These are phyloP conservation scores for Teratosphaeria pseudoeucalypti DNA, from an alignment of 2,329 filamentous ascomycete genomes.

Conservation along the genomic window DNA sequence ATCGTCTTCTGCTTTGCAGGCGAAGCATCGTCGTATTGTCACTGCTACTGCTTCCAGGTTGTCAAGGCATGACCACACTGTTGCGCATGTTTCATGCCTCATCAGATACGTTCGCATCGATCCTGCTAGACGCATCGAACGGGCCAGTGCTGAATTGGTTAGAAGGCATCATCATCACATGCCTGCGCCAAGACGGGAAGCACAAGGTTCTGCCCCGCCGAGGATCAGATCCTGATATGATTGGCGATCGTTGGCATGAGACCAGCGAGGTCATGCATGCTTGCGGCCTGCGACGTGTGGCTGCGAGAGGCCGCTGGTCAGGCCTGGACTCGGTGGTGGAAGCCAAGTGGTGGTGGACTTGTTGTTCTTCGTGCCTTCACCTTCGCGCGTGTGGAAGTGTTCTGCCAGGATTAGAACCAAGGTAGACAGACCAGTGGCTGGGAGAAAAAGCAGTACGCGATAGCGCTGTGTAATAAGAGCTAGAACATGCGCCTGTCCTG, in stretches of 20 bases:
- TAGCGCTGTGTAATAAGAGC: not conserved
- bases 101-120: too few species aligned
- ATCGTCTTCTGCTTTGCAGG: too few species aligned
- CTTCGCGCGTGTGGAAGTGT: not conserved
- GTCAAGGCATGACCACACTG: too few species aligned
- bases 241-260: not conserved
- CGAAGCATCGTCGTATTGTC: too few species aligned
- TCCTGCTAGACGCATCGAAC: too few species aligned
- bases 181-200: not conserved
- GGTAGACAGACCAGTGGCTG: not conserved
- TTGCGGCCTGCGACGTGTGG: not conserved
- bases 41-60: too few species aligned
- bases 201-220: not conserved
- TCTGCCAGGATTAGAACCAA: not conserved
- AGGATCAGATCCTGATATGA: not conserved
- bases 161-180: not conserved
- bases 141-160: not conserved
- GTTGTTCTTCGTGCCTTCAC: not conserved
- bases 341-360: not conserved
- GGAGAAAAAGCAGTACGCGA: not conserved
- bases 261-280: not conserved
- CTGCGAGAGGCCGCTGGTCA: not conserved
- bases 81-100: too few species aligned
- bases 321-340: not conserved
- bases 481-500: constrained; percentile 6